These are phyloP conservation scores for Penicillium bialowiezense DNA, from an alignment of 495 filamentous ascomycete genomes.

Conservation along the genomic window DNA sequence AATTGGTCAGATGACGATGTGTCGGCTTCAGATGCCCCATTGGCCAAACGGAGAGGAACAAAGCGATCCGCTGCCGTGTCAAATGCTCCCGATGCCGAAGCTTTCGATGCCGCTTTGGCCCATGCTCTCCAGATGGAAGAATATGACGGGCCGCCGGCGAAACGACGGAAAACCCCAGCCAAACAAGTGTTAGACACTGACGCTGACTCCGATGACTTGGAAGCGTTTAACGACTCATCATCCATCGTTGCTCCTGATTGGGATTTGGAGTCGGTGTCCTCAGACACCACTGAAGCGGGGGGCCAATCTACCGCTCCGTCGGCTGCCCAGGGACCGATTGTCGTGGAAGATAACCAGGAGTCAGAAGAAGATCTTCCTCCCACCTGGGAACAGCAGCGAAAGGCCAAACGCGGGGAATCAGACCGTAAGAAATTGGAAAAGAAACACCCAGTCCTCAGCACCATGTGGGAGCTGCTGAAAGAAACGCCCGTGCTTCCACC, in stretches of 20 bases:
- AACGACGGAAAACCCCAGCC: slow-evolving; percentile 20
- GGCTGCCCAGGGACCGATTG: neutral
- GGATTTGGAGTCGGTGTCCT: neutral
- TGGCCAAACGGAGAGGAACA: slow-evolving; percentile 51
- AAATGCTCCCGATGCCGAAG: slow-evolving; percentile 21
- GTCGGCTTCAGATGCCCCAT: slow-evolving; percentile 52
- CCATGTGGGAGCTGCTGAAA: slow-evolving; percentile 80
- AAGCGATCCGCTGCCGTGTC: neutral
- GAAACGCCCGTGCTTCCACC: slow-evolving; percentile 62
- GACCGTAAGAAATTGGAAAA: slow-evolving; percentile 66
- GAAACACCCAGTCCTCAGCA: slow-evolving; percentile 71
- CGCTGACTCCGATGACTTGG: neutral
- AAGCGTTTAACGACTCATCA: neutral
- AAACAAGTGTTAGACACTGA: neutral
- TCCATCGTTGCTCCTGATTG: neutral
- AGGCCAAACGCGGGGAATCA: slow-evolving; percentile 31
- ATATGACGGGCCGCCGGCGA: slow-evolving; percentile 37
- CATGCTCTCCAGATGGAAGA: slow-evolving; percentile 61
- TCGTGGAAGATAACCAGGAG: slow-evolving; percentile 3
- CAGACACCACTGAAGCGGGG: neutral
- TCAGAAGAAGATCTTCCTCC: slow-evolving; percentile 8
- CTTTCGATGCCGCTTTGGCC: slow-evolving; percentile 56
- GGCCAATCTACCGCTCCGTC: neutral
- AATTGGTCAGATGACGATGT: slow-evolving; percentile 26
- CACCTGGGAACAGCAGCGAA: slow-evolving; percentile 15